Percentiles rank a stretch among this genome's conserved stretches.
These are phyloP conservation scores for Kokia cookei DNA, from an alignment of 441 rosid species.

Conservation along the genomic window DNA sequence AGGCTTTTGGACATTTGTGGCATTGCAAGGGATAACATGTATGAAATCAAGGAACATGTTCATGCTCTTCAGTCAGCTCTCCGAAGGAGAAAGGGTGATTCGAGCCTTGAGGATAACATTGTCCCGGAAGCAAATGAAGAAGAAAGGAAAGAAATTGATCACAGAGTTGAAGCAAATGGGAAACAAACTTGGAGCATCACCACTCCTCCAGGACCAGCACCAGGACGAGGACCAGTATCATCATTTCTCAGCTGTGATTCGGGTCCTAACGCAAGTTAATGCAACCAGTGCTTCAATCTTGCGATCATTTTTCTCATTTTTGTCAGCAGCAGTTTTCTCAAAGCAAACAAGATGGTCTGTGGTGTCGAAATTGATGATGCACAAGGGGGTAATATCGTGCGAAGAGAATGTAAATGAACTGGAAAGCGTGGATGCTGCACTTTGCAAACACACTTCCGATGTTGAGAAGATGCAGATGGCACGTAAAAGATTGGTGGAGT, in stretches of 20 bases:
- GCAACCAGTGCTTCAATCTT: constrained; percentile 24
- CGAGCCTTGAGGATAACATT: constrained; percentile 17
- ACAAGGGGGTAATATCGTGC: constrained; percentile 23
- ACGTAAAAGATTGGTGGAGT: constrained; percentile 29
- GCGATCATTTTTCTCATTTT: constrained; percentile 36
- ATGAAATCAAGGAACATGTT: constrained; percentile 36
- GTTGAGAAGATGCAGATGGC: constrained; percentile 23
- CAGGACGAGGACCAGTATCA: constrained; percentile 9
- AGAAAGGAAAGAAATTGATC: constrained; percentile 33
- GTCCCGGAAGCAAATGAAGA: constrained; percentile 48
- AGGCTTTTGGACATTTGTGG: constrained; percentile 49
- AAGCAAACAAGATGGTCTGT: constrained; percentile 37
- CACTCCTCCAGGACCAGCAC: constrained; percentile 6
- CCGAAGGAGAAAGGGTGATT: constrained; percentile 41
- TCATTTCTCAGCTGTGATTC: constrained; percentile 35
- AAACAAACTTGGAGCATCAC: constrained; percentile 13
- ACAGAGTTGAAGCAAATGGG: constrained; percentile 35
- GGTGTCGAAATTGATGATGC: constrained; percentile 33
- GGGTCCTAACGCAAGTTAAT: constrained; percentile 39
- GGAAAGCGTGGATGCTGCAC: constrained; percentile 29
- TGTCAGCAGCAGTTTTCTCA: constrained; percentile 26
- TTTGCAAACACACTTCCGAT: constrained; percentile 1
- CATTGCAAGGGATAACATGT: constrained; percentile 38
- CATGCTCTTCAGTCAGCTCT: constrained; percentile 41
- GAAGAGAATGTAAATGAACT: constrained; percentile 33